A percentile compares a stretch with the other conserved stretches of the same genome.
Evolutionary conservation across 2,329 filamentous ascomycete species (phyloP).

Genomic region (Aspergillus brasiliensis): DNA sequence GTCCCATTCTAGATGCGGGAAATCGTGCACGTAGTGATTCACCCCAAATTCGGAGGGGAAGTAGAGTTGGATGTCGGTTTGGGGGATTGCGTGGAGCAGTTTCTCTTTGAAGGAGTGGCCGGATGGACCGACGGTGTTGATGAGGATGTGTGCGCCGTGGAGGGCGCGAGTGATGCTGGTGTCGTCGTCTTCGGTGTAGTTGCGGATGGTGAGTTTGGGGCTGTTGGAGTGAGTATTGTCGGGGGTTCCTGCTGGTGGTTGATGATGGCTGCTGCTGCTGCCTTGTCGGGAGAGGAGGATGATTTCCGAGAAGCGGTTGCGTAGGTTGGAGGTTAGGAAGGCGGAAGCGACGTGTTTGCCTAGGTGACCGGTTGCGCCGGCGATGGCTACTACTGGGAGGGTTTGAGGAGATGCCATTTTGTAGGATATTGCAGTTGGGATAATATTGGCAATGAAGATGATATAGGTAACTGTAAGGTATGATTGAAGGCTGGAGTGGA

Average conservation of each 20-base stretch:
- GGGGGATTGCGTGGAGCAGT: slow-evolving; percentile 26
- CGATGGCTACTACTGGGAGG: slow-evolving; percentile 25
- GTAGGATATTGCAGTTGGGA: not conserved
- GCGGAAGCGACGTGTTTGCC: slow-evolving; percentile 26
- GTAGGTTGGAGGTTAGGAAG: slow-evolving; percentile 25
- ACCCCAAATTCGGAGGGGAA: slow-evolving; percentile 43
- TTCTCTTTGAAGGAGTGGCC: slow-evolving; percentile 35
- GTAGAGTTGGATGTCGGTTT: slow-evolving; percentile 34
- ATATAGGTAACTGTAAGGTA: too few species aligned
- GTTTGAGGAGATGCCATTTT: not conserved
- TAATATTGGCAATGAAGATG: too few species aligned
- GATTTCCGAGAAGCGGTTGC: slow-evolving; percentile 24
- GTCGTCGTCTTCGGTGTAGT: slow-evolving; percentile 26
- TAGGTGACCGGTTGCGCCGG: slow-evolving; percentile 31
- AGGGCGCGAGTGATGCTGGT: slow-evolving; percentile 20
- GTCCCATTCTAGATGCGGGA: slow-evolving; percentile 38
- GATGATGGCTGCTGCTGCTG: too few species aligned
- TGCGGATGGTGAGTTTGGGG: slow-evolving; percentile 18
- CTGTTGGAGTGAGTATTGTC: slow-evolving; percentile 5
- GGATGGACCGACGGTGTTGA: slow-evolving; percentile 31
- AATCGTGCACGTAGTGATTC: slow-evolving; percentile 41
- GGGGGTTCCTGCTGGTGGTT: not conserved
- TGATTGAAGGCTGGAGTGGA: too few species aligned
- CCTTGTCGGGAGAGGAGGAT: slow-evolving; percentile 26
- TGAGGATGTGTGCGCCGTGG: slow-evolving; percentile 33